Evolutionary conservation across 1,284 basidiomycete genomes (phyloP), one percentile per base, ranked within the genome.

Genomic region (Trichosporon faecale): DNA sequence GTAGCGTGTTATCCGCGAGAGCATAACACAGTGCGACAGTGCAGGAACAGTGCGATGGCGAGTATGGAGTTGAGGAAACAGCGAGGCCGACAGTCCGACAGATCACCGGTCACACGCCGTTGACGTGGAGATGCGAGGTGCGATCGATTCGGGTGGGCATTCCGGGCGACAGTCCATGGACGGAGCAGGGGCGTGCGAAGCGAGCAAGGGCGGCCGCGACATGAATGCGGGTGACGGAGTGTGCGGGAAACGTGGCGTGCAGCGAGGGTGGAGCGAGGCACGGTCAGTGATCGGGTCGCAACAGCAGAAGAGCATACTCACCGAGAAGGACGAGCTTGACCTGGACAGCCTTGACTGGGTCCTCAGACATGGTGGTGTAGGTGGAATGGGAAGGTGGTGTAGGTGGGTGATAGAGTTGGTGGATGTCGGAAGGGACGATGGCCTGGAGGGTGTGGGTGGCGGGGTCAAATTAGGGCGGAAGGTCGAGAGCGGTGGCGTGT

Each of bases 301-400:
- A 8, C 16, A 23, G n/a, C 46, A 23, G 46, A 21, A 29, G 14
- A 23, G 64, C 23, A 11, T 14, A 83, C 88, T 80, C 78, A 92
- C 91, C 92, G 74, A 94, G 87, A 21, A 94, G 86, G 73, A 94
- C 93, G 66, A 95, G 88, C 84, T 94, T 95, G 75, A 95, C 93
- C 85, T 94, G 93, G 49, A 94, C 89, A 76, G 92, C 92, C 84
- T 92, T 93, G 84, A 94, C 91, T 37, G 80, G 73, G 64, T 84
- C 83, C 68, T 82, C 80, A 29, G 72, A 69, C 79, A 79, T 76
- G 35, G 68, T 74, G 71, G 18, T 60, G 55, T 9, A 14, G 37
- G 37, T 12, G 46, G 46, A 49, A 68, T 37, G 63, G 49, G 16
- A 44, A 14, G 21, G 23, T 14, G 40, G 68, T 68, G 57, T 9